phyloP scores from a whole-genome alignment of 1,284 basidiomycete genomes.

The Trametes sp. region DNA sequence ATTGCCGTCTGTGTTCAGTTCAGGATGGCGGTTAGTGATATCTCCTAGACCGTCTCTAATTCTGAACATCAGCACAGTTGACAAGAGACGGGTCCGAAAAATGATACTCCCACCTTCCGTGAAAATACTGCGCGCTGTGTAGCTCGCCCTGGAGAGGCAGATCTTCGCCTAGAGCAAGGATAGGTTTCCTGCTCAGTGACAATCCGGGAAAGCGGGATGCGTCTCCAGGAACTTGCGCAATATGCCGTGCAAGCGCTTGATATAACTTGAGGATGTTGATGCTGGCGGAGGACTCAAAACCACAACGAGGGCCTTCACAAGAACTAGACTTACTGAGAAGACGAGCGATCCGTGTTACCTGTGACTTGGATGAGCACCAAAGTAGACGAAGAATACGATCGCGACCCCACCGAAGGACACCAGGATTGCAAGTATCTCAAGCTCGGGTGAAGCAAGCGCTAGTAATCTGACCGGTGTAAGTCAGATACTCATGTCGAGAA shows the following conservation, averaged over 20 bases:
- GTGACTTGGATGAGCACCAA: background rate
- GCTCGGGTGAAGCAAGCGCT: conserved; percentile 77
- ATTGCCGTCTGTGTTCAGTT: conserved; percentile 60
- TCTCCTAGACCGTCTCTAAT: conserved; percentile 82
- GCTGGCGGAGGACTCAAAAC: conserved; percentile 45
- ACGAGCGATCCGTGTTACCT: conserved; percentile 77
- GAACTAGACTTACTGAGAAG: conserved; percentile 60
- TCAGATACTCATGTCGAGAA: background rate
- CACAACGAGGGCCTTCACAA: background rate
- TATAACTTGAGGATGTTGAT: conserved; percentile 84
- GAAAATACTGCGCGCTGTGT: conserved; percentile 89
- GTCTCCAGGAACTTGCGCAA: conserved; percentile 65
- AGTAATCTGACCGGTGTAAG: conserved; percentile 52
- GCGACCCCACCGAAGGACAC: conserved; percentile 73
- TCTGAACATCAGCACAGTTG: background rate
- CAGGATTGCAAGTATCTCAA: conserved; percentile 81
- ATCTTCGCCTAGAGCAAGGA: conserved; percentile 73
- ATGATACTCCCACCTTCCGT: conserved; percentile 60
- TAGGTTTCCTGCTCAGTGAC: conserved; percentile 54
- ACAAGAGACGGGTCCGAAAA: background rate
- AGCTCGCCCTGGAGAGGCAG: conserved; percentile 80
- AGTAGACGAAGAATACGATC: background rate
- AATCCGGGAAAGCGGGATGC: conserved; percentile 69
- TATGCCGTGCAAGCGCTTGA: conserved; percentile 71
- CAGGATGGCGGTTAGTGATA: conserved; percentile 77